These are phyloP conservation scores for Hirschfeldia incana DNA, from an alignment of 345 rosid species.

Conservation along the genomic window DNA sequence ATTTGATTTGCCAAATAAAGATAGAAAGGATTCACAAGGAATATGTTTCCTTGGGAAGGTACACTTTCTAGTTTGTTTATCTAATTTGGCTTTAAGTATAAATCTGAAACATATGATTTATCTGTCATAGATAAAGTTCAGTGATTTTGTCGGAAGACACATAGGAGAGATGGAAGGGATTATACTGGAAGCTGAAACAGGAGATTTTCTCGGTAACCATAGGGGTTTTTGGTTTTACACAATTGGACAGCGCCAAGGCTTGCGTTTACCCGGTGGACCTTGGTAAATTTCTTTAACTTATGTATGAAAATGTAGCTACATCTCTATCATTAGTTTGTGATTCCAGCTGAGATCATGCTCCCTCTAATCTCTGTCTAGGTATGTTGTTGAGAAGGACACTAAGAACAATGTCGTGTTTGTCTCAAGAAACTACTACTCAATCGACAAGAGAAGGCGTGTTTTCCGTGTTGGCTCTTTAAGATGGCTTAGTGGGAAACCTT, in stretches of 20 bases:
- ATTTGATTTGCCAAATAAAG: conserved; percentile 81
- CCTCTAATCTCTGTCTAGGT: conserved; percentile 46
- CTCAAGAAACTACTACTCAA: conserved; percentile 83
- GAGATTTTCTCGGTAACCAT: conserved; percentile 80
- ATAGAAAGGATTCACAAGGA: conserved; percentile 93
- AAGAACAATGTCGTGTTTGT: conserved; percentile 87
- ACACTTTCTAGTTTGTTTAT: too few relatives aligned
- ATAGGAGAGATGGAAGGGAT: conserved; percentile 92
- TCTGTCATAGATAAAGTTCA: conserved; percentile 67
- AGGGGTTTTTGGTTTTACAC: conserved; percentile 96
- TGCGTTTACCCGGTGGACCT: conserved; percentile 96
- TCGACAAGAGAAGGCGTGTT: conserved; percentile 82
- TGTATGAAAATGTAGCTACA: not conserved
- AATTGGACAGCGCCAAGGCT: conserved; percentile 89
- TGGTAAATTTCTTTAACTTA: conserved; percentile 56
- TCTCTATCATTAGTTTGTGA: conserved; percentile 1
- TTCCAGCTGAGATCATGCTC: not conserved
- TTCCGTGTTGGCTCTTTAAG: conserved; percentile 81
- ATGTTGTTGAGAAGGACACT: too few relatives aligned
- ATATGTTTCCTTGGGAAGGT: conserved; percentile 97
- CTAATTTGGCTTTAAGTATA: too few relatives aligned
- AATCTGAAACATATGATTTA: conserved; percentile 9
- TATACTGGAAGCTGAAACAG: conserved; percentile 92
- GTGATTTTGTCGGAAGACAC: conserved; percentile 85
- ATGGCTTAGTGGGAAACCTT: conserved; percentile 66